Evolutionary conservation across 805 yeast species (phyloP).

Genomic region (Barnettozyma vustinii): DNA sequence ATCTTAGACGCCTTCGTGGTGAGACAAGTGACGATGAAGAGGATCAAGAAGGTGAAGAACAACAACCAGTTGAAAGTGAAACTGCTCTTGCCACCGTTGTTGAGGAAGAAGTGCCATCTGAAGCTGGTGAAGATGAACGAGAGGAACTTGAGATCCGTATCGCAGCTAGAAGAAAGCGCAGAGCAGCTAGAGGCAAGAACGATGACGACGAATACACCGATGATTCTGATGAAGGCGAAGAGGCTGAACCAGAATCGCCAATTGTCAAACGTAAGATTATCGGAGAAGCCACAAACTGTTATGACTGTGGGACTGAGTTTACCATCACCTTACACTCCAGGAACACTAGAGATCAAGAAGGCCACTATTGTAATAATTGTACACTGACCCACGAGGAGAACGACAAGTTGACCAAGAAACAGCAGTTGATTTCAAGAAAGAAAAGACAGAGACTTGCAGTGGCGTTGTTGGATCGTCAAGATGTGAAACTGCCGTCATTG

Average conservation of each 20-base stretch:
- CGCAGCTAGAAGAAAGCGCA: slow-evolving; percentile 38
- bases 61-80: slow-evolving; percentile 26
- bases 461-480: slow-evolving; percentile 71
- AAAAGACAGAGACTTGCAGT: slow-evolving; percentile 76
- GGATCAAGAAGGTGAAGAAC: slow-evolving; percentile 8
- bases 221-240: slow-evolving; percentile 30
- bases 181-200: slow-evolving; percentile 30
- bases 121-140: slow-evolving; percentile 24
- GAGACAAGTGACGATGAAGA: slow-evolving; percentile 17
- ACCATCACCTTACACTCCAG: slow-evolving; percentile 64
- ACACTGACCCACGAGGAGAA: slow-evolving; percentile 38
- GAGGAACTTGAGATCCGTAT: slow-evolving; percentile 30
- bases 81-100: slow-evolving; percentile 1
- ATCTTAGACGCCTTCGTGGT: slow-evolving; percentile 26
- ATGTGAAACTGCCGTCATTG: slow-evolving; percentile 57
- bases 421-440: slow-evolving; percentile 62
- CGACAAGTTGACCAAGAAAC: slow-evolving; percentile 39
- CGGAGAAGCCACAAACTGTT: slow-evolving; percentile 56
- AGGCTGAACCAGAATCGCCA: slow-evolving; percentile 21
- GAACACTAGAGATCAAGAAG: slow-evolving; percentile 40
- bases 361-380: slow-evolving; percentile 64
- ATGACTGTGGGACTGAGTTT: slow-evolving; percentile 55
- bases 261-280: slow-evolving; percentile 23
- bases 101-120: slow-evolving; percentile 18
- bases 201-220: slow-evolving; percentile 34